Percentiles rank a stretch among this genome's conserved stretches.
These are phyloP conservation scores for Geotrichum phurueaensis DNA, from an alignment of 1,139 yeast genomes.

Conservation along the genomic window DNA sequence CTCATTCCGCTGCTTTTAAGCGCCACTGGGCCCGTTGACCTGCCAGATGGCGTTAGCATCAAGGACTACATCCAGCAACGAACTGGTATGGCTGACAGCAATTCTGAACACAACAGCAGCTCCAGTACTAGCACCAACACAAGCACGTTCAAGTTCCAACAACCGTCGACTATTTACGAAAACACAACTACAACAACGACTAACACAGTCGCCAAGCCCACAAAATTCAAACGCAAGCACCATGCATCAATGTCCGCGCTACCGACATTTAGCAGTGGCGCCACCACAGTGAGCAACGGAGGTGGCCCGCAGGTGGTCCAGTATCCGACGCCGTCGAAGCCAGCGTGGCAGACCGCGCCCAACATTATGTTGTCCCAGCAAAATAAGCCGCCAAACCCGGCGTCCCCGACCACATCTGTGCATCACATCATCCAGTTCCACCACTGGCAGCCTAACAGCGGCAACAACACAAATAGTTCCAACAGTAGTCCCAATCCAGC, in stretches of 20 bases:
- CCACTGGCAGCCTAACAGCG: slow-evolving; percentile 12
- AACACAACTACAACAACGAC: slow-evolving; percentile 1
- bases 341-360: slow-evolving; percentile 10
- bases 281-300: slow-evolving; percentile 3
- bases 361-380: not conserved
- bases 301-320: slow-evolving; percentile 13
- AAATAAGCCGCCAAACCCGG: slow-evolving; percentile 14
- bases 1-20: slow-evolving; percentile 61
- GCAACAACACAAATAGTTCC: slow-evolving; percentile 13
- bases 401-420: slow-evolving; percentile 18
- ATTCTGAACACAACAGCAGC: not conserved
- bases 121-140: slow-evolving; percentile 8
- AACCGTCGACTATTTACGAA: not conserved
- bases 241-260: slow-evolving; percentile 16
- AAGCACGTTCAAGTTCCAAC: slow-evolving; percentile 3
- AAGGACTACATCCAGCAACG: slow-evolving; percentile 10
- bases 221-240: slow-evolving; percentile 16
- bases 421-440: slow-evolving; percentile 22
- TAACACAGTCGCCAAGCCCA: slow-evolving; percentile 10
- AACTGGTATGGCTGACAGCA: not conserved
- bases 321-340: slow-evolving; percentile 14
- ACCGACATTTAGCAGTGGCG: slow-evolving; percentile 9
- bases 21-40: slow-evolving; percentile 7
- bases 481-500: not conserved
- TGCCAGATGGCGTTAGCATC: not conserved